These are phyloP conservation scores for Microthlaspi erraticum DNA, from an alignment of 345 rosid genomes.

Conservation along the genomic window DNA sequence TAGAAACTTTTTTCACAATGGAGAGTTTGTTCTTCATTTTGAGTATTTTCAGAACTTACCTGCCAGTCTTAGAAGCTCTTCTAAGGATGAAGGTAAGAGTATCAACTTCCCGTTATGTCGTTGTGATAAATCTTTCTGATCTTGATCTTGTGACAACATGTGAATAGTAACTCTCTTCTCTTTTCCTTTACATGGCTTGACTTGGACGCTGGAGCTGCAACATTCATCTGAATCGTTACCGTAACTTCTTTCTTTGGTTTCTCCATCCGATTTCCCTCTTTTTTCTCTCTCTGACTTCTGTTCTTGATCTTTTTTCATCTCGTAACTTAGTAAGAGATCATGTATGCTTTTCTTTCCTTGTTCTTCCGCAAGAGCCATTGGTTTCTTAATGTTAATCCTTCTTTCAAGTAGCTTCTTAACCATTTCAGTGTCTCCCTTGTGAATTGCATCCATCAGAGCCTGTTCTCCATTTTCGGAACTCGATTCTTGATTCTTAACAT, in stretches of 20 bases:
- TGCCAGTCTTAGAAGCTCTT: conserved; percentile 77
- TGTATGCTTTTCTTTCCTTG: conserved; percentile 53
- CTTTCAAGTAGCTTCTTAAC: conserved; percentile 62
- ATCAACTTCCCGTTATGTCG: conserved; percentile 60
- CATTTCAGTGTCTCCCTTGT: conserved; percentile 59
- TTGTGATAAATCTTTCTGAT: conserved; percentile 41
- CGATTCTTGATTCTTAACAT: conserved; percentile 35
- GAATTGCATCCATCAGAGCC: conserved; percentile 56
- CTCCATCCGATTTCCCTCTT: conserved; percentile 24
- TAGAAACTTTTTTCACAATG: conserved; percentile 26
- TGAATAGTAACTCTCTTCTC: conserved; percentile 84
- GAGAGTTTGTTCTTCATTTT: conserved; percentile 12
- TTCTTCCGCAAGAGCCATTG: conserved; percentile 60
- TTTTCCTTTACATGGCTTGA: conserved; percentile 34
- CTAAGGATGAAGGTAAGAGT: conserved; percentile 76
- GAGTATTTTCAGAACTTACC: conserved; percentile 59
- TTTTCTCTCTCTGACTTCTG: conserved; percentile 58
- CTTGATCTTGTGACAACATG: conserved; percentile 50
- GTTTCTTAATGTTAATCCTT: conserved; percentile 55
- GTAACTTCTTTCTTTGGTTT: conserved; percentile 39
- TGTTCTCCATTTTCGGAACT: conserved; percentile 49
- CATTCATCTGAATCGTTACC: conserved; percentile 32
- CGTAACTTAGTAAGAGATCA: conserved; percentile 57
- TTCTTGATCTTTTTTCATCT: conserved; percentile 52
- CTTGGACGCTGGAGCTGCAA: conserved; percentile 46